These are phyloP conservation scores for Lactarius trivialis DNA, from an alignment of 768 basidiomycete species.

Conservation along the genomic window DNA sequence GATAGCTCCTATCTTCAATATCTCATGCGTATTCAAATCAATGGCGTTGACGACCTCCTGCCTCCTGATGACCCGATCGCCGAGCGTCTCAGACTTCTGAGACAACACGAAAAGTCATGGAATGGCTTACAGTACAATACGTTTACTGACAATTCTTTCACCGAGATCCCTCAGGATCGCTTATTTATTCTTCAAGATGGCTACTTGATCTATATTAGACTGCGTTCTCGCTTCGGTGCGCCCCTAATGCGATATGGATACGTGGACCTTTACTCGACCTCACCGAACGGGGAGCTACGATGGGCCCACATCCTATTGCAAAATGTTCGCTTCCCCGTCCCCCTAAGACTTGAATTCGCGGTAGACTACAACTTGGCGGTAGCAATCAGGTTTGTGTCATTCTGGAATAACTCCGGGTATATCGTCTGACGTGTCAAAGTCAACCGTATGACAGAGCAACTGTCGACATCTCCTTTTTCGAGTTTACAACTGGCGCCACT, in stretches of 20 bases:
- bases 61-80: background rate
- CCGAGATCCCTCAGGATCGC: too few relatives aligned
- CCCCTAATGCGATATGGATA: conserved; percentile 2
- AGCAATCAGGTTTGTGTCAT: conserved; percentile 1
- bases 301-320: conserved; percentile 4
- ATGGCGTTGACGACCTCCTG: conserved; percentile 1
- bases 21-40: background rate
- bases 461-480: background rate
- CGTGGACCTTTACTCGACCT: conserved; percentile 4
- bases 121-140: background rate
- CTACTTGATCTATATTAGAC: conserved; percentile 1
- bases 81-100: conserved; percentile 1
- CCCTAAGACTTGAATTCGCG: conserved; percentile 1
- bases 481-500: conserved; percentile 3
- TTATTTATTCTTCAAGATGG: background rate
- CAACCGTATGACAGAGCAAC: background rate
- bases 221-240: too few relatives aligned
- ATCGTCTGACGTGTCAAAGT: background rate
- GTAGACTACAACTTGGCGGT: conserved; percentile 11
- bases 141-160: background rate
- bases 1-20: background rate
- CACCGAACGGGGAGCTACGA: background rate
- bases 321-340: background rate
- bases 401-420: background rate
- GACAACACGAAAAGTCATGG: background rate